Evolutionary conservation across 78 protist genomes (phyloP).

Genomic region (Ministeria vibrans): DNA sequence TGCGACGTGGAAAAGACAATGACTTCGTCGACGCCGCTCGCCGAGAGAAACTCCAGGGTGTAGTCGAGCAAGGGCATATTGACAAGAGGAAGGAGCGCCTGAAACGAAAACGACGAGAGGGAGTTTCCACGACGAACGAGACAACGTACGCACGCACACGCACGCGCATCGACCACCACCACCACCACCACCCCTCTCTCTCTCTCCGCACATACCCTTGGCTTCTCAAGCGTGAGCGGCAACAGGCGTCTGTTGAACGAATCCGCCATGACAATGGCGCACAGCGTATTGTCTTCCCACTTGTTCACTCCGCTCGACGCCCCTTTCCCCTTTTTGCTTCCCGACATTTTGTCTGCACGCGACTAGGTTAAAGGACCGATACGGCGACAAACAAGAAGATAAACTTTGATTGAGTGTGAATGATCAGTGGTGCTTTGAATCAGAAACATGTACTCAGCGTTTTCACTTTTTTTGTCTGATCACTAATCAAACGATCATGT

Average conservation of each 20-base stretch:
- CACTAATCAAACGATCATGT: no score
- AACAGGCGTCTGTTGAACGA: not conserved
- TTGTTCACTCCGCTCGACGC: no score
- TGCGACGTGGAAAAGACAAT: slow-evolving; percentile 56
- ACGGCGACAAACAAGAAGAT: no score
- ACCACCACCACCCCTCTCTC: not conserved
- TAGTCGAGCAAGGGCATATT: slow-evolving; percentile 76
- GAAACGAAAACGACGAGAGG: not conserved
- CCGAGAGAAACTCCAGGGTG: slow-evolving; percentile 74
- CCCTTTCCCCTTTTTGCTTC: no score
- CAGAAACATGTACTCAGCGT: no score
- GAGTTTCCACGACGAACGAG: not conserved
- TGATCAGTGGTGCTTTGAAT: no score
- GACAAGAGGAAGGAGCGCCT: slow-evolving; percentile 64
- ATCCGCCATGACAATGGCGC: not conserved
- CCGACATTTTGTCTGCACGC: no score
- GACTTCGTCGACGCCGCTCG: slow-evolving; percentile 59
- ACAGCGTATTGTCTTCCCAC: not conserved
- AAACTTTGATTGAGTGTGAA: no score
- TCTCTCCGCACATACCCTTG: not conserved
- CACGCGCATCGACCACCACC: not conserved
- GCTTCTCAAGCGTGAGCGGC: slow-evolving; percentile 1
- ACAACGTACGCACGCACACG: not conserved
- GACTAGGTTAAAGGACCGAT: no score
- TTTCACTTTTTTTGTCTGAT: no score